Conservation (phyloP, 2,329 filamentous ascomycete genomes). For the Fusarium avenaceum region DNA sequence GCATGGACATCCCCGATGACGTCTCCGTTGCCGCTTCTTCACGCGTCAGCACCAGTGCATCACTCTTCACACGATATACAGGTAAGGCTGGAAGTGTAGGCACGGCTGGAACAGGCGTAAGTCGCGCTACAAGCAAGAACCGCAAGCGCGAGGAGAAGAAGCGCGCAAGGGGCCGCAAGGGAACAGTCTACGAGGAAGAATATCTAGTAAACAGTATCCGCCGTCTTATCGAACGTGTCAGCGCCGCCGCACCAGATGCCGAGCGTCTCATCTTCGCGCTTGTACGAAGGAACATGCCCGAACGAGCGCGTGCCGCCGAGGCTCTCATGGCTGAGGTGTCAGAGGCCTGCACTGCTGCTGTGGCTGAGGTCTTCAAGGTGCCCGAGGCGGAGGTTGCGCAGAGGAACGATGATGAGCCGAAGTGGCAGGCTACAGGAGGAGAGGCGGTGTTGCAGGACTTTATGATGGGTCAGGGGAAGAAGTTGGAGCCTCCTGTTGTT, state of each 20-base stretch:
- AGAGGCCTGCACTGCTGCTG: conserved; percentile 74
- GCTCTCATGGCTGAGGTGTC: conserved; percentile 80
- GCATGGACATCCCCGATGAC: conserved; percentile 86
- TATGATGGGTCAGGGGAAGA: conserved; percentile 61
- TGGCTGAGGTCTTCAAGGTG: conserved; percentile 75
- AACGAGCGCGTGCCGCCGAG: conserved; percentile 85
- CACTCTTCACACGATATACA: conserved; percentile 93
- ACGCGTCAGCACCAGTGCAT: conserved; percentile 83
- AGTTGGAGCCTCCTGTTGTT: conserved; percentile 64
- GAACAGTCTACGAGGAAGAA: conserved; percentile 97
- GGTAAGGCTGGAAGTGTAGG: conserved; percentile 74
- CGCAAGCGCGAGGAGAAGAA: conserved; percentile 93
- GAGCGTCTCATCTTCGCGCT: conserved; percentile 81
- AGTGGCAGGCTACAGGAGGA: conserved; percentile 60
- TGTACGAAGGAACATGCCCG: conserved; percentile 85
- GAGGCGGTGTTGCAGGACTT: conserved; percentile 67
- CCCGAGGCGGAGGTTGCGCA: conserved; percentile 33
- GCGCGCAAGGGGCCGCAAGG: conserved; percentile 92
- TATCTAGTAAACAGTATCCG: conserved; percentile 92
- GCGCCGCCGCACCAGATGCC: conserved; percentile 78
- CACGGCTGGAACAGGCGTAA: conserved; percentile 79
- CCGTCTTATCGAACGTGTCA: conserved; percentile 85
- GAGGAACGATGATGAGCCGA: conserved; percentile 39
- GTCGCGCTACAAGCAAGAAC: conserved; percentile 88
- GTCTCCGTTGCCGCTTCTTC: conserved; percentile 88